Evolutionary conservation across 306 rosid genomes (phyloP), one percentile per base, ranked within the genome.

Genomic region (Vachellia pachyceras): DNA sequence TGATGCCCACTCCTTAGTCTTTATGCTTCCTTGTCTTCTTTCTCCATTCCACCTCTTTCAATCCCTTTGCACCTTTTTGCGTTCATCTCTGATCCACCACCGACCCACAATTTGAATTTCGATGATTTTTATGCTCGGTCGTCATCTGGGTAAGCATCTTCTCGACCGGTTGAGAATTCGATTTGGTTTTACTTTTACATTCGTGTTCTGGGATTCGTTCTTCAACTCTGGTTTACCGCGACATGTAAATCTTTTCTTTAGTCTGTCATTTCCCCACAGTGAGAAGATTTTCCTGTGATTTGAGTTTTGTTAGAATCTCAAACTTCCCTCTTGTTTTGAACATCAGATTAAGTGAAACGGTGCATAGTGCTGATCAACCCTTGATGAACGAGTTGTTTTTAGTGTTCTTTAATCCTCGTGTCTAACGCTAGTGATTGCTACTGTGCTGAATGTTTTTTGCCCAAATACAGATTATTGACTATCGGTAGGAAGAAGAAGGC

Each of bases 401-500:
- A 23, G 3, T 1, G 15, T 67, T 75, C 10, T 57, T n/a, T 64
- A 54, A 18, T 29, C 44, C 23, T 50, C 65, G 14, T 29, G 72
- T 54, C 12, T 76, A 50, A 35, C 63, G 85, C 65, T 69, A 37
- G 47, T 54, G 33, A 14, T 55, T 69, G 66, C 18, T 11, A 12
- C 18, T 29, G 14, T 61, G 2, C 18, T 10, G 3, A 12, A 52
- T 52, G 10, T 20, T 7, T 8, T 22, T 20, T n/a, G n/a, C n/a
- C n/a, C n/a, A n/a, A n/a, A n/a, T n/a, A n/a, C n/a, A n/a, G n/a
- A n/a, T n/a, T n/a, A n/a, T n/a, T 39, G 45, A 65, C 75, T 47
- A 64, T 25, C 73, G 69, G 75, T 73, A 73, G 77, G 69, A 66
- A 75, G 63, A 57, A 77, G 79, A 79, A 76, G 76, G 54, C n/a